Evolutionary conservation across 2,329 filamentous ascomycete species (phyloP).

Genomic region (Paracamarosporium sp.): DNA sequence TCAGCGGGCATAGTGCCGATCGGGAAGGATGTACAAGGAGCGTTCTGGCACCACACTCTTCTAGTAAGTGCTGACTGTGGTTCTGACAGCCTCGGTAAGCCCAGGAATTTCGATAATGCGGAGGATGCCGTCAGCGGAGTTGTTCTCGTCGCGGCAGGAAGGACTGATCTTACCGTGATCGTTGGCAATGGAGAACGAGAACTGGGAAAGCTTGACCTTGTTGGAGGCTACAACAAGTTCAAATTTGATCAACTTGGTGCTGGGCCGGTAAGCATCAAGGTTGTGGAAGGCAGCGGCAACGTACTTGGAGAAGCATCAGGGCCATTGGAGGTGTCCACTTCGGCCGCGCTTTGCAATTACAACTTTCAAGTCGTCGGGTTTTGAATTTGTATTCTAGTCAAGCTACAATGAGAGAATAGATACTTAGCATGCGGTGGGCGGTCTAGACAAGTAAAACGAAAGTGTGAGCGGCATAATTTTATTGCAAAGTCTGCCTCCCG

Average conservation of each 20-base stretch:
- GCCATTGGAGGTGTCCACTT: conserved; percentile 10
- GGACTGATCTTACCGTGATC: conserved; percentile 21
- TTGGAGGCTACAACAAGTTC: conserved; percentile 26
- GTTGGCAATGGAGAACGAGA: conserved; percentile 25
- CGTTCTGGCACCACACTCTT: conserved; percentile 31
- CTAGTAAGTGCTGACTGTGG: conserved; percentile 40
- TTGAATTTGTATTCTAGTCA: not conserved
- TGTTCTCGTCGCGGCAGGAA: conserved; percentile 22
- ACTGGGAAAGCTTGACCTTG: conserved; percentile 14
- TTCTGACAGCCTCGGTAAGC: conserved; percentile 53
- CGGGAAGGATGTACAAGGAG: conserved; percentile 23
- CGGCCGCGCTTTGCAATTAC: conserved; percentile 20
- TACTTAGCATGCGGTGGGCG: too few relatives aligned
- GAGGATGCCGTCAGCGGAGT: conserved; percentile 34
- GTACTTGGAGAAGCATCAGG: conserved; percentile 24
- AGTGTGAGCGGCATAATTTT: too few relatives aligned
- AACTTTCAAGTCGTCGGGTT: conserved; percentile 23
- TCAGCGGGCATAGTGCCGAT: conserved; percentile 28
- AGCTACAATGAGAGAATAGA: not conserved
- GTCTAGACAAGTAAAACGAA: too few relatives aligned
- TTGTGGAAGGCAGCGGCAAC: conserved; percentile 24
- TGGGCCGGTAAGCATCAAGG: conserved; percentile 30
- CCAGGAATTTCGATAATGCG: conserved; percentile 5
- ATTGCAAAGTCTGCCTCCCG: too few relatives aligned
- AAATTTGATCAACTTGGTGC: conserved; percentile 23